These are phyloP conservation scores for Bidens hawaiensis DNA, from an alignment of 140 eudicot genomes.

Conservation along the genomic window DNA sequence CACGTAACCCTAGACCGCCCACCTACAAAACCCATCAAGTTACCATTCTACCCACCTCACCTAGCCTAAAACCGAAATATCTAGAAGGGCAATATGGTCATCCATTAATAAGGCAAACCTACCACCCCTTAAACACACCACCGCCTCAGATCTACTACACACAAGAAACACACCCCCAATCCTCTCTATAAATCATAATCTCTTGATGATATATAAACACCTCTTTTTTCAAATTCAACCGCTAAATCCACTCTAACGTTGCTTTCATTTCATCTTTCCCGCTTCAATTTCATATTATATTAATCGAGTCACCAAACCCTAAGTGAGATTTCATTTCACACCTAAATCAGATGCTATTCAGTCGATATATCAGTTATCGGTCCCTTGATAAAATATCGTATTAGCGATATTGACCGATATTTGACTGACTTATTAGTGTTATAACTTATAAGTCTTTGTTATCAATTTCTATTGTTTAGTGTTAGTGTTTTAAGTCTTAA, in stretches of 20 bases:
- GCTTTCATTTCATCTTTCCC: background rate
- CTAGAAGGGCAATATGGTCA: constrained; percentile 24
- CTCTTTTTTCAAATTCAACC: constrained; percentile 19
- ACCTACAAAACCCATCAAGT: background rate
- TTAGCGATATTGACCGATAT: too few relatives aligned
- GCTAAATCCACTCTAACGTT: constrained; percentile 19
- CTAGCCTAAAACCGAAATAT: background rate
- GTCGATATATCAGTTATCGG: too few relatives aligned
- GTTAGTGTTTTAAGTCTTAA: too few relatives aligned
- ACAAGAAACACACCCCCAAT: constrained; percentile 1
- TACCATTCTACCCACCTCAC: constrained; percentile 12
- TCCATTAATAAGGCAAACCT: background rate
- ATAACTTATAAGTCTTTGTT: too few relatives aligned
- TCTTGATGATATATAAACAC: constrained; percentile 13
- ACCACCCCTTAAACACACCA: background rate
- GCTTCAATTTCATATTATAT: background rate
- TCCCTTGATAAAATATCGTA: too few relatives aligned
- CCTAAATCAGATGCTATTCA: too few relatives aligned
- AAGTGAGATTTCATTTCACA: constrained; percentile 19
- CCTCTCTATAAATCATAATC: constrained; percentile 27
- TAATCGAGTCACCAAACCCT: constrained; percentile 10
- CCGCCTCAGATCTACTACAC: constrained; percentile 7
- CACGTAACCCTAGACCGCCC: background rate
- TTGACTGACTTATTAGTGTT: too few relatives aligned
- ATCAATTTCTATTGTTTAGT: too few relatives aligned